These are phyloP conservation scores for Paralagenidium karlingii DNA, from an alignment of 352 stramenopile species.

Conservation along the genomic window DNA sequence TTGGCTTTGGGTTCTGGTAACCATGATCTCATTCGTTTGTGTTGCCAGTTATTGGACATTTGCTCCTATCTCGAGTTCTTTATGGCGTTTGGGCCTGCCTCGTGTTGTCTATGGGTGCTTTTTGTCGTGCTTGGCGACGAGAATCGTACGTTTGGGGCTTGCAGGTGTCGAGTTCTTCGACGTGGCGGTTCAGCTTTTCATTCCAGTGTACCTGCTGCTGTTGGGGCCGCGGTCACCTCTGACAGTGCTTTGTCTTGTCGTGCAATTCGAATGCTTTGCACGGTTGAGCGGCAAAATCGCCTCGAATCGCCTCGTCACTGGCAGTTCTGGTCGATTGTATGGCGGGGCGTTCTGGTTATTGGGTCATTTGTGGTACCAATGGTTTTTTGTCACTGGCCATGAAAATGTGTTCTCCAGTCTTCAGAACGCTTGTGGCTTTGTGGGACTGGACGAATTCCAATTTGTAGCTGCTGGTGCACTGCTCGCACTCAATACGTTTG, in stretches of 20 bases:
- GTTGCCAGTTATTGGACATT: constrained; percentile 27
- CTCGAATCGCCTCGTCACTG: too few species aligned
- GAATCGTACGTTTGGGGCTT: too few species aligned
- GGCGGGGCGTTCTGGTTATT: too few species aligned
- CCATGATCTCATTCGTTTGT: constrained; percentile 15
- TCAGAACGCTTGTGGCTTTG: constrained; percentile 82
- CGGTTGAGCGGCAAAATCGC: too few species aligned
- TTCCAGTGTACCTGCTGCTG: constrained; percentile 40
- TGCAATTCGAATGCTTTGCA: constrained; percentile 33
- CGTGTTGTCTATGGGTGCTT: constrained; percentile 17
- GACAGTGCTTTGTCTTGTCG: constrained; percentile 23
- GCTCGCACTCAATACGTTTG: constrained; percentile 83
- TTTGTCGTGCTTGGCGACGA: too few species aligned
- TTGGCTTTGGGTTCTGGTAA: constrained; percentile 10
- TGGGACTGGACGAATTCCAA: constrained; percentile 80
- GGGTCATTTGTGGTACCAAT: constrained; percentile 43
- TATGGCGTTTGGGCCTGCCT: constrained; percentile 45
- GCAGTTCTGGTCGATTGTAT: too few species aligned
- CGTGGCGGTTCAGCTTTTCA: constrained; percentile 21
- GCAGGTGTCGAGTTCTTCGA: too few species aligned
- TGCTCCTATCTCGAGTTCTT: constrained; percentile 15
- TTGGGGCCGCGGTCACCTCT: constrained; percentile 51
- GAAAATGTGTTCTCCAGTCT: constrained; percentile 84
- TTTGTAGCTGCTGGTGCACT: constrained; percentile 62
- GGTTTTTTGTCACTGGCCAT: constrained; percentile 83